These are phyloP conservation scores for Diplogelasinospora grovesii DNA, from an alignment of 495 filamentous ascomycete species.

Conservation along the genomic window DNA sequence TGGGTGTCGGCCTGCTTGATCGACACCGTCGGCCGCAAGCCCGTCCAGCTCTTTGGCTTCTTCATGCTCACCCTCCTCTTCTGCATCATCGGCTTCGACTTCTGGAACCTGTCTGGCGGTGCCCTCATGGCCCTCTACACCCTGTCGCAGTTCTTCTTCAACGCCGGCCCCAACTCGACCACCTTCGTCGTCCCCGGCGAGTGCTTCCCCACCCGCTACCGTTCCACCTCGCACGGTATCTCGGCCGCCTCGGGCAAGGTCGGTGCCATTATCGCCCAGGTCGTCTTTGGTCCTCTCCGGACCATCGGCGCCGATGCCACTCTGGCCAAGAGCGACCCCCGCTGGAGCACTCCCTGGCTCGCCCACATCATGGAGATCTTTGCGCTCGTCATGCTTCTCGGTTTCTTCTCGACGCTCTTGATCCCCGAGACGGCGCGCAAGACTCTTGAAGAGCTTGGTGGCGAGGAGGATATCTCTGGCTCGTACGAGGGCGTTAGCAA, in stretches of 20 bases:
- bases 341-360: no score
- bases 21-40: conserved; percentile 68
- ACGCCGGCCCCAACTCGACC: conserved; percentile 74
- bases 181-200: conserved; percentile 90
- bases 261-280: conserved; percentile 55
- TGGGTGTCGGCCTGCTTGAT: conserved; percentile 65
- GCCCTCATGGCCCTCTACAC: conserved; percentile 68
- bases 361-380: conserved; percentile 78
- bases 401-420: conserved; percentile 55
- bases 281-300: conserved; percentile 46
- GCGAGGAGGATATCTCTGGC: conserved; percentile 45
- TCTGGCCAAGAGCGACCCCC: conserved; percentile 35
- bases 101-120: conserved; percentile 42
- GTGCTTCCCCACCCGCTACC: conserved; percentile 82
- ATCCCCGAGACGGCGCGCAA: conserved; percentile 73
- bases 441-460: conserved; percentile 55
- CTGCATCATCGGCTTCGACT: conserved; percentile 64
- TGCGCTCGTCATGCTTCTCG: conserved; percentile 71
- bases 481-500: no score
- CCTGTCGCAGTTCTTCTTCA: conserved; percentile 67
- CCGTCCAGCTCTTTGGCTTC: conserved; percentile 75
- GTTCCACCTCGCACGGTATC: conserved; percentile 78
- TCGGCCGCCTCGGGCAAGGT: conserved; percentile 58
- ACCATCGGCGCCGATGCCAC: conserved; percentile 37
- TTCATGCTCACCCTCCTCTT: conserved; percentile 65